Evolutionary conservation across 371 early-diverging fungal species (phyloP).

Genomic region (Mortierella sp.): DNA sequence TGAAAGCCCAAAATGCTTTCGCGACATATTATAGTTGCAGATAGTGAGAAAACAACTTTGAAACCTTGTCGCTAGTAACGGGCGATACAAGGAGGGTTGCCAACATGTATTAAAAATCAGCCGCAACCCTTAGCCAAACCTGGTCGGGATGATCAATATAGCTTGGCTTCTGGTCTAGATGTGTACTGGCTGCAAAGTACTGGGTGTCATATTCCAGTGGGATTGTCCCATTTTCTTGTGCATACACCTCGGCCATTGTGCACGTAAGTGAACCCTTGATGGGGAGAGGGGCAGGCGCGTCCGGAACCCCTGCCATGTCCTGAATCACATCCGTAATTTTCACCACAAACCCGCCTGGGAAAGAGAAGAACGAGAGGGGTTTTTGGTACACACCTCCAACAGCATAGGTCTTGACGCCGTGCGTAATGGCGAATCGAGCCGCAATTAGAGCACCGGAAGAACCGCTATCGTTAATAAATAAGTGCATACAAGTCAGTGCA

Average conservation of each 20-base stretch:
- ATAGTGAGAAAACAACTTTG: too few species aligned
- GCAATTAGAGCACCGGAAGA: constrained; percentile 41
- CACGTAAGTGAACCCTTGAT: constrained; percentile 1
- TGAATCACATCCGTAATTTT: constrained; percentile 6
- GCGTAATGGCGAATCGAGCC: constrained; percentile 15
- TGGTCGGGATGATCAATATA: constrained; percentile 27
- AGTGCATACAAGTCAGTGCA: too few species aligned
- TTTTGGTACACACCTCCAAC: constrained; percentile 29
- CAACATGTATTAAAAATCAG: too few species aligned
- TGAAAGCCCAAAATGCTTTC: too few species aligned
- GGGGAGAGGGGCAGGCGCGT: constrained; percentile 3
- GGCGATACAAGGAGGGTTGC: too few species aligned
- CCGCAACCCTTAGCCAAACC: constrained; percentile 39
- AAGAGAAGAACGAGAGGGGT: constrained; percentile 31
- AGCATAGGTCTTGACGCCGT: constrained; percentile 30
- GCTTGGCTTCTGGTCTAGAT: constrained; percentile 31
- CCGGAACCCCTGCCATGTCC: constrained; percentile 2
- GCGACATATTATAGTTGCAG: too few species aligned
- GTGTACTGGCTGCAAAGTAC: constrained; percentile 20
- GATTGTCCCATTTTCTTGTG: constrained; percentile 11
- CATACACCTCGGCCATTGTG: constrained; percentile 35
- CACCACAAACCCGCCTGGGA: constrained; percentile 33
- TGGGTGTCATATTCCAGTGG: constrained; percentile 39
- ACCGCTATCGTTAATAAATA: too few species aligned
- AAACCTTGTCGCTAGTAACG: too few species aligned